A percentile compares a stretch with the other conserved stretches of the same genome.
Conservation (phyloP, 768 basidiomycete genomes). For the Leucosporidium scottii region DNA sequence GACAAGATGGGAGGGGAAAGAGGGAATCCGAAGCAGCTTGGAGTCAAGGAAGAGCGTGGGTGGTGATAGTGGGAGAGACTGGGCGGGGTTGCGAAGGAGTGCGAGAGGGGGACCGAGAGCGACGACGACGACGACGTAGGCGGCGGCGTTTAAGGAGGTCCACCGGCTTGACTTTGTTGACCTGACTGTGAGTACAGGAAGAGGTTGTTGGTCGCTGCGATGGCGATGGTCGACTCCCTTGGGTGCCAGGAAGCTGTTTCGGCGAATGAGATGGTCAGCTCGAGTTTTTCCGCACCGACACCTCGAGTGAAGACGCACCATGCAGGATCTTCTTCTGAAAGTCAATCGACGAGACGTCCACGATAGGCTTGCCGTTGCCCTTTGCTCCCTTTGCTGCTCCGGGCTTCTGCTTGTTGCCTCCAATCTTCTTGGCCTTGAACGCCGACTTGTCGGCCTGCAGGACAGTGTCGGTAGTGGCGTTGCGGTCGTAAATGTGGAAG, state of each 20-base stretch:
- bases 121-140: not conserved
- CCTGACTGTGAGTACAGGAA: conserved; percentile 49
- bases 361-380: conserved; percentile 64
- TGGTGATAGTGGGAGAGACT: no score
- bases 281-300: conserved; percentile 37
- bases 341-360: conserved; percentile 59
- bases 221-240: conserved; percentile 68
- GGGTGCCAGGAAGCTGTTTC: conserved; percentile 68
- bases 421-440: conserved; percentile 99
- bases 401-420: conserved; percentile 50
- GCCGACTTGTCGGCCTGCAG: conserved; percentile 98
- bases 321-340: conserved; percentile 97
- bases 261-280: not conserved
- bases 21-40: not conserved
- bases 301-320: conserved; percentile 49
- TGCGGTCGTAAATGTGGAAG: conserved; percentile 97
- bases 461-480: conserved; percentile 72
- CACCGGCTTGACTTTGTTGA: not conserved
- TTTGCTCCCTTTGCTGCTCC: conserved; percentile 62
- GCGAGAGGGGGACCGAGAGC: not conserved
- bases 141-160: conserved; percentile 1
- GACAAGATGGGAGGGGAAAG: not conserved
- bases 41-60: no score
- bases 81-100: not conserved
- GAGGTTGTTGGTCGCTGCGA: conserved; percentile 61